Evolutionary conservation across 129 eudicot species (phyloP), one percentile per base, ranked within the genome.

Genomic region (Lactuca saligna): DNA sequence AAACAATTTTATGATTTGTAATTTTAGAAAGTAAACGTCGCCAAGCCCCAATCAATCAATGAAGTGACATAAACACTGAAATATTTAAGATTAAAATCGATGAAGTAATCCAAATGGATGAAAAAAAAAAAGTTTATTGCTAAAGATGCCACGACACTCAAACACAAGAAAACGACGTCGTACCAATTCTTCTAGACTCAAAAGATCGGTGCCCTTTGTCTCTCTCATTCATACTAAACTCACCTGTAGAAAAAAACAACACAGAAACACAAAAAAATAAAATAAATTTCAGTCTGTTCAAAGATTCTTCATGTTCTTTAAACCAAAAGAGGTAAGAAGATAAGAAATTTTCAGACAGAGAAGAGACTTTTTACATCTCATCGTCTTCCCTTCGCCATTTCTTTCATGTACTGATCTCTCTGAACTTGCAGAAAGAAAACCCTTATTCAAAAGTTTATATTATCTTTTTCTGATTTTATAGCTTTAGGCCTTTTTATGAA

Each of bases 261-360:
- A 66, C 10, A 57, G 9, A 73, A 42, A 32, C 17, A 37, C 39
- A 12, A 33, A 55, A 13, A 12, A 48, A 25, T 7, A 63, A 34
- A 57, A 14, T 12, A 74, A 48, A 46, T 20, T 34, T 66, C 34
- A 35, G 54, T 37, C 73, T 37, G 51, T 29, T 51, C 57, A 61
- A 76, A 76, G 80, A 76, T 76, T 76, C 71, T 76, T 61, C 65
- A 29, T 61, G 57, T 76, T 68, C 69, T 60, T 41, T 16, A 17
- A 53, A 15, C 69, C 75, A 61, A 74, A 56, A 17, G 13, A 32
- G 51, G 68, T 49, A 39, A 41, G 34, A 76, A 69, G 68, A 54
- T 44, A 14, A 49, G 33, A 29, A 66, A n/a, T 33, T 14, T 37
- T 56, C 15, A 73, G 33, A 14, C 17, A 53, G 32, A 50, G 42